Evolutionary conservation across 2,329 filamentous ascomycete genomes (phyloP).

Genomic region (Cytospora leucostoma): DNA sequence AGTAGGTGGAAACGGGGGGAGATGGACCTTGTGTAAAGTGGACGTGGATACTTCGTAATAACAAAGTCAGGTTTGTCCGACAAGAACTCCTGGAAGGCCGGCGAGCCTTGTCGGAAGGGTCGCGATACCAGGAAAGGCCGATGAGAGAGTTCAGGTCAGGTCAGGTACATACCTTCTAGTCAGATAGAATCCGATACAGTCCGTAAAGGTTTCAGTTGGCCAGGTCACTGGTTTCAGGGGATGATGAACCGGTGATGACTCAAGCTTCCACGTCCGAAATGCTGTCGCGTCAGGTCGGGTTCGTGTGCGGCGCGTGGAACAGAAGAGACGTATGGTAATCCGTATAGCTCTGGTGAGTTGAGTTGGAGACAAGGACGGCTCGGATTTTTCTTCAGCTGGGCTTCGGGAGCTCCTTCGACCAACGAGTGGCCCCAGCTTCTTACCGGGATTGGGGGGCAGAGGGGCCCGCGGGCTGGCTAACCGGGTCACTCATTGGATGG

Average conservation of each 20-base stretch:
- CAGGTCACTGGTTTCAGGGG: not conserved
- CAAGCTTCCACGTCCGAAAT: not conserved
- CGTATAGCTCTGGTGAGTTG: constrained; percentile 16
- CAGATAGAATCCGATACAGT: not conserved
- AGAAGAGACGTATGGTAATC: constrained; percentile 11
- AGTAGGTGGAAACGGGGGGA: too few species aligned
- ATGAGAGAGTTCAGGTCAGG: not conserved
- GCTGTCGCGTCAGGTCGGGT: constrained; percentile 1
- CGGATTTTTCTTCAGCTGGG: constrained; percentile 21
- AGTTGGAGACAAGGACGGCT: constrained; percentile 15
- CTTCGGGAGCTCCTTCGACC: not conserved
- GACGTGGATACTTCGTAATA: not conserved
- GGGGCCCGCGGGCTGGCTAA: not conserved
- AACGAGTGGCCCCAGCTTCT: not conserved
- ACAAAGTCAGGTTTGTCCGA: not conserved
- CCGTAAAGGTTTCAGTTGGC: not conserved
- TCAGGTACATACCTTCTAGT: not conserved
- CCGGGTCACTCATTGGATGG: not conserved
- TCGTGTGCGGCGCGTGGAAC: constrained; percentile 6
- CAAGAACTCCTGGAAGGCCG: not conserved
- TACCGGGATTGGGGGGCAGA: not conserved
- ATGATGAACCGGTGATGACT: not conserved
- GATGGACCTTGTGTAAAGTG: constrained; percentile 2
- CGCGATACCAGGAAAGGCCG: not conserved
- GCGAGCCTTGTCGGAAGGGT: not conserved